These are phyloP conservation scores for Arthrobotrys pseudoclavata DNA, from an alignment of 2,329 filamentous ascomycete genomes.

Conservation along the genomic window DNA sequence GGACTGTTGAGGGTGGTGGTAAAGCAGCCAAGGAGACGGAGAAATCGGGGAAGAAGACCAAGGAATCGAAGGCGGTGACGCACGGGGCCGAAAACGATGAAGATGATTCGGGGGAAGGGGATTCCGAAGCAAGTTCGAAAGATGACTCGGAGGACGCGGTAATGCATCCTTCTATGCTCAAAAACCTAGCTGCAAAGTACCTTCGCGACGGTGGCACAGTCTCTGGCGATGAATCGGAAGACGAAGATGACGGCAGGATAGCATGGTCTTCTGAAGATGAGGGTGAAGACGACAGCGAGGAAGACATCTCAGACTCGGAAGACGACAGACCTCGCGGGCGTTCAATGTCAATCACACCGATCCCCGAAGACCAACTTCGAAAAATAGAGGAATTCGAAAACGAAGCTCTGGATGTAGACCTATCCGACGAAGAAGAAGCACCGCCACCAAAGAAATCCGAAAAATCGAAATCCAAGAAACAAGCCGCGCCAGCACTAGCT, in stretches of 20 bases:
- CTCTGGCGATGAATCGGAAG: slow-evolving; percentile 53
- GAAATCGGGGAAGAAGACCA: background rate
- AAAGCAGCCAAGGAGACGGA: slow-evolving; percentile 22
- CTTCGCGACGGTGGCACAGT: slow-evolving; percentile 38
- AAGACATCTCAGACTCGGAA: background rate
- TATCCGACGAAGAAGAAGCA: slow-evolving; percentile 61
- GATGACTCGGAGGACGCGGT: slow-evolving; percentile 35
- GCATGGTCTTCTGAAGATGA: slow-evolving; percentile 44
- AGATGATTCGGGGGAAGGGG: background rate
- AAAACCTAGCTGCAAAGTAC: slow-evolving; percentile 55
- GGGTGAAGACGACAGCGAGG: background rate
- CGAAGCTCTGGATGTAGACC: slow-evolving; percentile 58
- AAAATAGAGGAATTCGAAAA: slow-evolving; percentile 39
- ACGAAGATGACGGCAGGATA: slow-evolving; percentile 48
- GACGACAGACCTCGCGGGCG: slow-evolving; percentile 44
- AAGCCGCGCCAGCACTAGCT: slow-evolving; percentile 32
- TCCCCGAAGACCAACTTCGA: slow-evolving; percentile 48
- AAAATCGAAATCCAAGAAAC: slow-evolving; percentile 61
- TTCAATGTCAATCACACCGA: slow-evolving; percentile 59
- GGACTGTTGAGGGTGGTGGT: slow-evolving; percentile 11
- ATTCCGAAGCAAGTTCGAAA: slow-evolving; percentile 8
- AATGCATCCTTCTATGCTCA: slow-evolving; percentile 54
- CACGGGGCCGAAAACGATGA: slow-evolving; percentile 4
- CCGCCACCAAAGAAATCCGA: slow-evolving; percentile 19
- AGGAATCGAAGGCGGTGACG: slow-evolving; percentile 24